Evolutionary conservation across 2,329 filamentous ascomycete genomes (phyloP).

Genomic region (Cucurbitaria berberidis): DNA sequence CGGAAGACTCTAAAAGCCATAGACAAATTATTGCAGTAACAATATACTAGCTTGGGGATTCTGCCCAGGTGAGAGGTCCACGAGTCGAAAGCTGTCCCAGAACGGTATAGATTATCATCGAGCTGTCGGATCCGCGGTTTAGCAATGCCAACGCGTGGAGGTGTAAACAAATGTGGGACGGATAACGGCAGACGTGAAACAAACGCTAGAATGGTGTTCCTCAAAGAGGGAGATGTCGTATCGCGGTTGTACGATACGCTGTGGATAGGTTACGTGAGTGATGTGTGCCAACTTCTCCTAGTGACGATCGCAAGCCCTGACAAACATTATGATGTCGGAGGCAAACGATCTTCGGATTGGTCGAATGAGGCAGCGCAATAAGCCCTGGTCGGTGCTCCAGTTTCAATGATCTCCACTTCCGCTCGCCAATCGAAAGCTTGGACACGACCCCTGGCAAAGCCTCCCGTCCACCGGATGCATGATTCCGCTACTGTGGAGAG

Average conservation of each 20-base stretch:
- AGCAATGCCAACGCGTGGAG: slow-evolving; percentile 9
- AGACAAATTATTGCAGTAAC: background rate
- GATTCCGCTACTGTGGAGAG: slow-evolving; percentile 20
- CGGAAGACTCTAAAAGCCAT: slow-evolving; percentile 2
- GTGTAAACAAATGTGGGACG: slow-evolving; percentile 2
- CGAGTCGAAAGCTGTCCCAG: slow-evolving; percentile 6
- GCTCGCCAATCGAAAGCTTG: slow-evolving; percentile 33
- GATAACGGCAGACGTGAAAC: slow-evolving; percentile 5
- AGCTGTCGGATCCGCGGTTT: slow-evolving; percentile 3
- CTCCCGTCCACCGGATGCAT: slow-evolving; percentile 8
- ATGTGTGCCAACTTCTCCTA: background rate
- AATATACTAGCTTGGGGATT: background rate
- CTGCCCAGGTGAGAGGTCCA: slow-evolving; percentile 13
- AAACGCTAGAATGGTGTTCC: background rate
- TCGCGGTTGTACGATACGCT: slow-evolving; percentile 1
- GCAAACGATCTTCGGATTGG: slow-evolving; percentile 1
- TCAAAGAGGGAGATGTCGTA: background rate
- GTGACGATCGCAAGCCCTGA: background rate
- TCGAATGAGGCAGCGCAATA: slow-evolving; percentile 9
- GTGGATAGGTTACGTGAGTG: background rate
- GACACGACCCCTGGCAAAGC: slow-evolving; percentile 1
- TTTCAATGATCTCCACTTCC: slow-evolving; percentile 13
- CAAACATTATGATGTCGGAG: slow-evolving; percentile 13
- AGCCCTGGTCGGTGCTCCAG: slow-evolving; percentile 19
- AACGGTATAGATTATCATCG: slow-evolving; percentile 18